Evolutionary conservation across 345 rosid species (phyloP).

Genomic region (Odontarrhena argentea): DNA sequence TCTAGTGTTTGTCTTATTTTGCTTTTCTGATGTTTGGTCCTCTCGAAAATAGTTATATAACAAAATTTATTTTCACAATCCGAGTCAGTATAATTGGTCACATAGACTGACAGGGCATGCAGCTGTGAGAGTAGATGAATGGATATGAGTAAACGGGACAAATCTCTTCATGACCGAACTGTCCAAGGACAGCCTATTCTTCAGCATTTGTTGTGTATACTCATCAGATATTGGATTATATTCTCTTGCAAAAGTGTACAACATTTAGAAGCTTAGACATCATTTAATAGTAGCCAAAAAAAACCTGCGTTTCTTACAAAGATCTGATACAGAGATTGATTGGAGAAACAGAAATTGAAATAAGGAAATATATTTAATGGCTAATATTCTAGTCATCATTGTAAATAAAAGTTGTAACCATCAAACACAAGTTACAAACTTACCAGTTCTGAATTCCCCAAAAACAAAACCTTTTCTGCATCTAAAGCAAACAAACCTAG

Average conservation of each 20-base stretch:
- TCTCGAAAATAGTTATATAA: background rate
- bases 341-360: background rate
- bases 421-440: constrained; percentile 27
- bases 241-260: too few species aligned
- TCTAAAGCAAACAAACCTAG: constrained; percentile 17
- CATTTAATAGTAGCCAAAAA: too few species aligned
- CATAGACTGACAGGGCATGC: background rate
- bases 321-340: background rate
- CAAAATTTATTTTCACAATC: background rate
- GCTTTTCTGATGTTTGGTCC: constrained; percentile 8
- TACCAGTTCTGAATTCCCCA: background rate
- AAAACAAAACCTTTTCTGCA: background rate
- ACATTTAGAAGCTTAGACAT: too few species aligned
- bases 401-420: constrained; percentile 21
- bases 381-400: constrained; percentile 15
- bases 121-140: background rate
- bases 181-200: background rate
- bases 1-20: background rate
- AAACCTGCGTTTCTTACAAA: background rate
- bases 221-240: background rate
- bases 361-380: background rate
- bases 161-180: background rate
- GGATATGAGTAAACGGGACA: background rate
- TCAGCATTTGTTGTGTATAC: background rate
- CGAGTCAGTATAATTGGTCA: background rate